Evolutionary conservation across 805 yeast species (phyloP), one percentile per base, ranked within the genome.

Genomic region (Cyberlindnera lachancei): DNA sequence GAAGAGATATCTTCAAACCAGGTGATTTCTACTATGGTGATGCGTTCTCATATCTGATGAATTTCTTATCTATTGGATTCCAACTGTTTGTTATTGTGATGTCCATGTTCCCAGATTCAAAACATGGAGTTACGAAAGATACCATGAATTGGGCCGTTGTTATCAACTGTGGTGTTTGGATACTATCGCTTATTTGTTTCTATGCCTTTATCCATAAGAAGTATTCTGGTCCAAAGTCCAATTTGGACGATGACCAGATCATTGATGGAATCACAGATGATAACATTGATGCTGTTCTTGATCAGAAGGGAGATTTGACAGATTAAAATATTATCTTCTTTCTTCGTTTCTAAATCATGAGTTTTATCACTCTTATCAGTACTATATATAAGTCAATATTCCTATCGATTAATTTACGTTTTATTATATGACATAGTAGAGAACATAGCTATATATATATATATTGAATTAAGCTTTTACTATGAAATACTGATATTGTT

Each of bases 61-160:
- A 72, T 25, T 51, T 68, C 54, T 48, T 62, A 17, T 63, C 83
- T 0, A 63, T 63, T 9, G 31, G 56, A 2, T 81, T 74, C 65
- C 66, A 71, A 31, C 41, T 45, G 0, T 80, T 67, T 43, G 65
- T 68, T 35, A 72, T 79, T 23, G 56, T 74, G 16, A 53, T 79
- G 54, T 63, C 68, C 16, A 72, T 75, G 78, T 70, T 79, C 60
- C 90, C 92, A 19, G 23, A 48, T 20, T 56, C 66, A n/a, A 53
- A 53, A 43, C 35, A 36, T n/a, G 10, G 10, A 19, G 45, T 53
- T 3, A 44, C 45, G 9, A 61, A 60, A 31, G 55, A 57, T 0
- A 56, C 70, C 8, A 81, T 81, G 92, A 81, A 81, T 55, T 81
- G 80, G 50, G 74, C 86, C 2, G 68, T 70, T 45, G 84, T 74